phyloP scores from a whole-genome alignment of 495 filamentous ascomycete genomes.

The Penicilliopsis zonata region DNA sequence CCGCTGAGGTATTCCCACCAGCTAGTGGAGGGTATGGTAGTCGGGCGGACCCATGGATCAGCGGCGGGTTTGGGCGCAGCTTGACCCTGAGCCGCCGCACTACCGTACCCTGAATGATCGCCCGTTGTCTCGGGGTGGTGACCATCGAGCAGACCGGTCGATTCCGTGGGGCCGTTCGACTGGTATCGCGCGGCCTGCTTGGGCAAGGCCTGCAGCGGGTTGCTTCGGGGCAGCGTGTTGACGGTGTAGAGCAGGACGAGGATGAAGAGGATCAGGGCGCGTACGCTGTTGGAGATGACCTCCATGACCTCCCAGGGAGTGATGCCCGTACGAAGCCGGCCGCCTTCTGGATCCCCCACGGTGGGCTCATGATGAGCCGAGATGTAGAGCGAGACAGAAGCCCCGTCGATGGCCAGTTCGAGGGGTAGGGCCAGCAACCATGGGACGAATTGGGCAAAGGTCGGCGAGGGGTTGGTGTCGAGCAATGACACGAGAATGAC shows the following conservation, averaged over 20 bases:
- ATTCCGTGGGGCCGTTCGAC: conserved; percentile 35
- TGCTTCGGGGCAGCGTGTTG: conserved; percentile 40
- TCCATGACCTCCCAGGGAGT: conserved; percentile 56
- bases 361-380: conserved; percentile 43
- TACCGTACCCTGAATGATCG: conserved; percentile 40
- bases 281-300: conserved; percentile 44
- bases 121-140: conserved; percentile 28
- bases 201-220: conserved; percentile 13
- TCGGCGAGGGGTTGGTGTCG: conserved; percentile 66
- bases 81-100: conserved; percentile 23
- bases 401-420: conserved; percentile 56
- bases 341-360: conserved; percentile 40
- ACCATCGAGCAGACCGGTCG: conserved; percentile 38
- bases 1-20: conserved; percentile 88
- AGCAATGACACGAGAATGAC: conserved; percentile 68
- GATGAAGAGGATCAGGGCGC: conserved; percentile 45
- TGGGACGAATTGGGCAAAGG: conserved; percentile 54
- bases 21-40: conserved; percentile 51
- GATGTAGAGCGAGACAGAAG: conserved; percentile 50
- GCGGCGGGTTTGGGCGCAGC: conserved; percentile 23
- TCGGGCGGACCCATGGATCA: conserved; percentile 53
- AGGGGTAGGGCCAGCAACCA: conserved; percentile 58
- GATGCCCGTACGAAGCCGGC: conserved; percentile 32
- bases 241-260: conserved; percentile 47
- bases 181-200: conserved; percentile 13